These are phyloP conservation scores for Silene uniflora DNA, from an alignment of 148 eudicot genomes.

Conservation along the genomic window DNA sequence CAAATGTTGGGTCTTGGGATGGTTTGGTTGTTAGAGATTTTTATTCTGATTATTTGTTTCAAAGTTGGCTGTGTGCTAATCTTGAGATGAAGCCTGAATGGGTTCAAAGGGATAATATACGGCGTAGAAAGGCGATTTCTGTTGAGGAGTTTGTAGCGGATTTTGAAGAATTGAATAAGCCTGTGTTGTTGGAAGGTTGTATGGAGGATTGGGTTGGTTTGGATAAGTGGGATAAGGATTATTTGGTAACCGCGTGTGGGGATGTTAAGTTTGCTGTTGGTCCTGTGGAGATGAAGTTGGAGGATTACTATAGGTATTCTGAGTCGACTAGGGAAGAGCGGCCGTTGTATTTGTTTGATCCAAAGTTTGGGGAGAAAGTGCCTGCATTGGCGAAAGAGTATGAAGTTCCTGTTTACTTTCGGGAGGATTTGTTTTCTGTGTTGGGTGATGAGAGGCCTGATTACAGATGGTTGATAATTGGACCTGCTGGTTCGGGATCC, in stretches of 20 bases:
- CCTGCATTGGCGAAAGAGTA: conserved; percentile 59
- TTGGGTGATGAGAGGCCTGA: conserved; percentile 92
- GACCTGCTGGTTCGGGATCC: conserved; percentile 95
- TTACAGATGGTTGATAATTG: conserved; percentile 92
- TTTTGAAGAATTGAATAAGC: conserved; percentile 87
- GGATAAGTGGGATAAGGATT: conserved; percentile 69
- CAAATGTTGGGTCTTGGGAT: conserved; percentile 21
- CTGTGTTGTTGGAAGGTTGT: conserved; percentile 92
- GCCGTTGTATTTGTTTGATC: conserved; percentile 94
- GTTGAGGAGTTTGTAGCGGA: conserved; percentile 68
- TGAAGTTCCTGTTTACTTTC: conserved; percentile 75
- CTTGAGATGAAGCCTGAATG: conserved; percentile 94
- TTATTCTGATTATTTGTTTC: conserved; percentile 93
- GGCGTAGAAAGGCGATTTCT: conserved; percentile 66
- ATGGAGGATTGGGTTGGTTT: conserved; percentile 70
- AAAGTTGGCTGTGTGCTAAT: conserved; percentile 97
- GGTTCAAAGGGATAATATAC: conserved; percentile 80
- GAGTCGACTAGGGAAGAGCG: conserved; percentile 78
- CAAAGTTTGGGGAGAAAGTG: conserved; percentile 77
- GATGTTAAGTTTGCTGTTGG: conserved; percentile 70
- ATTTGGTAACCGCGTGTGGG: conserved; percentile 58
- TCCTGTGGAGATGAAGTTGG: conserved; percentile 87
- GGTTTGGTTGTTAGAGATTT: conserved; percentile 65
- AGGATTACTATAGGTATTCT: conserved; percentile 71
- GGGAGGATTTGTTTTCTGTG: conserved; percentile 82